Conservation (phyloP, 306 rosid genomes). For the Vachellia pachyceras region DNA sequence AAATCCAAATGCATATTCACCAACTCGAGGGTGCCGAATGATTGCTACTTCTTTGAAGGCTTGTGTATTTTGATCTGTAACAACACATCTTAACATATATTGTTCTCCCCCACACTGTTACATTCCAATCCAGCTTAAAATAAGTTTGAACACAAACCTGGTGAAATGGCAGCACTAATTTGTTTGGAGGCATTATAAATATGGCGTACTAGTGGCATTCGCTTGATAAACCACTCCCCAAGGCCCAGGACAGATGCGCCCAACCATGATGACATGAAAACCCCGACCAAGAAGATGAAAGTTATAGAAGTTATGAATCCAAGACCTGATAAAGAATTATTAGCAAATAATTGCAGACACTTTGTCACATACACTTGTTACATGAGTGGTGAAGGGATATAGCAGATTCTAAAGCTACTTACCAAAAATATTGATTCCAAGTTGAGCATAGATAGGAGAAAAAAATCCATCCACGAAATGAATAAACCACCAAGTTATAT, state of each 20-base stretch:
- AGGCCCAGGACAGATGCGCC: constrained; percentile 95
- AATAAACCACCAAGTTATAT: constrained; percentile 99
- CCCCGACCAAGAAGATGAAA: constrained; percentile 94
- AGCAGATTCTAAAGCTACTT: constrained; percentile 54
- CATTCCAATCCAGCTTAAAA: background rate
- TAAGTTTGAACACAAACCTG: constrained; percentile 59
- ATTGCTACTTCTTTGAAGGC: constrained; percentile 99
- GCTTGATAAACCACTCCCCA: constrained; percentile 98
- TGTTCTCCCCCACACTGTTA: constrained; percentile 25
- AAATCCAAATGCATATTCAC: constrained; percentile 98
- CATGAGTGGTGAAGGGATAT: background rate
- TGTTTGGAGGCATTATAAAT: constrained; percentile 96
- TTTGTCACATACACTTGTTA: background rate
- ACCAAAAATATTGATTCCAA: constrained; percentile 94
- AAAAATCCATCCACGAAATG: constrained; percentile 96
- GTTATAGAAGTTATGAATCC: constrained; percentile 91
- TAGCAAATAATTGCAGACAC: constrained; percentile 22
- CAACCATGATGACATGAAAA: constrained; percentile 99
- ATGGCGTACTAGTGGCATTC: constrained; percentile 97
- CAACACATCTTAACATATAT: constrained; percentile 22
- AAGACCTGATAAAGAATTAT: constrained; percentile 65
- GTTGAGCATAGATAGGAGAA: constrained; percentile 93
- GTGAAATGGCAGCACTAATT: constrained; percentile 95
- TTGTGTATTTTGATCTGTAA: constrained; percentile 84
- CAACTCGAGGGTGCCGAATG: constrained; percentile 96